Evolutionary conservation across 179 eudicot genomes (phyloP).

Genomic region (Sideroxylon spinosum): DNA sequence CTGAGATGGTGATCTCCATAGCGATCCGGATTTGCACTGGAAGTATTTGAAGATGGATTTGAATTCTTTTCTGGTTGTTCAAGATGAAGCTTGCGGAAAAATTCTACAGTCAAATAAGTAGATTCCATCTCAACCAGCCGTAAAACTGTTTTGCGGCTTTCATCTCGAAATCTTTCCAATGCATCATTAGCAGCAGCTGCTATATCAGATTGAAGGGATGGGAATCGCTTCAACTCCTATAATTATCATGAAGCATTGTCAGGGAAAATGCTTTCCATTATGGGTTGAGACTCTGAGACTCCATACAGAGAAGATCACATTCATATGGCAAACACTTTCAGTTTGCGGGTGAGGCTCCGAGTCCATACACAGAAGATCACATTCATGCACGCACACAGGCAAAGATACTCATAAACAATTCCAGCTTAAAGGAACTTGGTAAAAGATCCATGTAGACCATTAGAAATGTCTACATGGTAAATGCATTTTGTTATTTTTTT

Average conservation of each 20-base stretch:
- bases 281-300: background rate
- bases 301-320: background rate
- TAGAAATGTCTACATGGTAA: too few relatives aligned
- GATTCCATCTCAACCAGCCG: slow-evolving; percentile 99
- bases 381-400: too few relatives aligned
- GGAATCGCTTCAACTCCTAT: slow-evolving; percentile 92
- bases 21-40: slow-evolving; percentile 58
- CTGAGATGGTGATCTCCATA: slow-evolving; percentile 72
- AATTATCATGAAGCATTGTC: slow-evolving; percentile 19
- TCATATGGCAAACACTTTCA: background rate
- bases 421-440: background rate
- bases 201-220: slow-evolving; percentile 87
- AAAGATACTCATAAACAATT: background rate
- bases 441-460: background rate
- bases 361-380: too few relatives aligned
- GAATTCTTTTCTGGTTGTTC: slow-evolving; percentile 72
- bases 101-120: slow-evolving; percentile 84
- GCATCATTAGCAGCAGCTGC: slow-evolving; percentile 87
- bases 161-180: slow-evolving; percentile 87
- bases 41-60: slow-evolving; percentile 25
- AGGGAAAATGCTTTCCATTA: background rate
- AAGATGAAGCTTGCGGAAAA: slow-evolving; percentile 77
- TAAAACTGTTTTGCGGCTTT: slow-evolving; percentile 75
- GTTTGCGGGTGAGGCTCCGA: too few relatives aligned
- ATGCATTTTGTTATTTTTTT: background rate